phyloP scores from a whole-genome alignment of 1,139 yeast genomes.

The Scheffersomyces stambukii region DNA sequence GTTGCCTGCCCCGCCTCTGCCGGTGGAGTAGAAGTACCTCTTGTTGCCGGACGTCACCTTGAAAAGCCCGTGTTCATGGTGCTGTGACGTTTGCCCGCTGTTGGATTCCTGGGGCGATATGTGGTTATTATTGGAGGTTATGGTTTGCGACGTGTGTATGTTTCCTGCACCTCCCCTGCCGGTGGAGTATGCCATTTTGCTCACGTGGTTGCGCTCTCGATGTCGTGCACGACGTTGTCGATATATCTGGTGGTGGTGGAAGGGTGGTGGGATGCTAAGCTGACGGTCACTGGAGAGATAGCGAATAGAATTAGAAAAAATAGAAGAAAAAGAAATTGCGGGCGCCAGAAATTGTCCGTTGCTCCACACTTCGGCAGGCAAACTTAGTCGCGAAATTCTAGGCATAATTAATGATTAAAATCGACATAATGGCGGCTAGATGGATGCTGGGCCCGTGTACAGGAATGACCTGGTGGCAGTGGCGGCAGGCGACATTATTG shows the following conservation, averaged over 20 bases:
- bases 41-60: constrained; percentile 18
- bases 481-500: too few species aligned
- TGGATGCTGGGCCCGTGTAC: too few species aligned
- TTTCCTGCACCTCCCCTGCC: constrained; percentile 44
- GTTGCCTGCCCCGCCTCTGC: constrained; percentile 82
- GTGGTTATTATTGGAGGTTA: constrained; percentile 17
- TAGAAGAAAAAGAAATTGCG: neutral
- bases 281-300: neutral
- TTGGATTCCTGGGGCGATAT: constrained; percentile 9
- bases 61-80: constrained; percentile 2
- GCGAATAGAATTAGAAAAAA: neutral
- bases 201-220: neutral
- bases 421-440: too few species aligned
- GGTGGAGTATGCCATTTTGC: constrained; percentile 9
- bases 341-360: too few species aligned
- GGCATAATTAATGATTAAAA: too few species aligned
- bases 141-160: constrained; percentile 19
- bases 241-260: constrained; percentile 1
- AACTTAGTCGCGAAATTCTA: too few species aligned
- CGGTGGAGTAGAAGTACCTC: constrained; percentile 53
- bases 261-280: too few species aligned
- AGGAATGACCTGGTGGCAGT: too few species aligned
- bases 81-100: constrained; percentile 4
- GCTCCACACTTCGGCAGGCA: too few species aligned
- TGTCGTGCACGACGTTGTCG: neutral